phyloP scores from a whole-genome alignment of 2,329 filamentous ascomycete genomes.

The Coniochaeta sp. region DNA sequence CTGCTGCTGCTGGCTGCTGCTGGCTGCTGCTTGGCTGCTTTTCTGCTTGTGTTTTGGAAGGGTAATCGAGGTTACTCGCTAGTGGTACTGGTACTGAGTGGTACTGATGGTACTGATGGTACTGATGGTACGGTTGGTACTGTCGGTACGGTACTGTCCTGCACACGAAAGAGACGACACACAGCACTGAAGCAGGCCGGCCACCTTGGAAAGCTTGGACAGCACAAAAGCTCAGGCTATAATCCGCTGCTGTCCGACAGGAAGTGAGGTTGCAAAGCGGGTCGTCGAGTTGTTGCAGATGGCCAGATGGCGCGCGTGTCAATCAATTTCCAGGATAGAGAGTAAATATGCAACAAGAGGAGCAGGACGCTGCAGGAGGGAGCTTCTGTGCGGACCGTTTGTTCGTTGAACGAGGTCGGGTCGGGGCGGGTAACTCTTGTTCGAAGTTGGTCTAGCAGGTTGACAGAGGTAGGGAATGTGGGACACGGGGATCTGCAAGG shows the following conservation, averaged over 20 bases:
- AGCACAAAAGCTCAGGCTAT: not conserved
- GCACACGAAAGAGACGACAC: no score
- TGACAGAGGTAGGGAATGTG: not conserved
- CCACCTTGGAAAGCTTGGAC: no score
- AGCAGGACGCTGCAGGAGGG: no score
- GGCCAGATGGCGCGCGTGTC: no score
- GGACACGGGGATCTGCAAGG: slow-evolving; percentile 1
- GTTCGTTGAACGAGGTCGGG: not conserved
- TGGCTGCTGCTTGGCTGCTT: no score
- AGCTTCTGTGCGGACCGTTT: not conserved
- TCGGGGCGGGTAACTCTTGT: not conserved
- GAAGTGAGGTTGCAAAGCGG: not conserved
- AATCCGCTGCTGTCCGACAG: not conserved
- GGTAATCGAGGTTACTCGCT: not conserved
- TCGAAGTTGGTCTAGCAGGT: not conserved
- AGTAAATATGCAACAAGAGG: not conserved
- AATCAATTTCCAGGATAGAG: not conserved
- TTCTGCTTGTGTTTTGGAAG: not conserved
- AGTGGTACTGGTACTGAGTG: no score
- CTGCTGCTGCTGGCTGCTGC: no score
- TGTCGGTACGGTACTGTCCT: no score
- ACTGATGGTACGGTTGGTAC: no score
- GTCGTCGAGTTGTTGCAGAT: not conserved
- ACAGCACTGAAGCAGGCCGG: no score
- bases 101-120: no score